Evolutionary conservation across 768 basidiomycete species (phyloP).

Genomic region (Clitopilus hobsonii): DNA sequence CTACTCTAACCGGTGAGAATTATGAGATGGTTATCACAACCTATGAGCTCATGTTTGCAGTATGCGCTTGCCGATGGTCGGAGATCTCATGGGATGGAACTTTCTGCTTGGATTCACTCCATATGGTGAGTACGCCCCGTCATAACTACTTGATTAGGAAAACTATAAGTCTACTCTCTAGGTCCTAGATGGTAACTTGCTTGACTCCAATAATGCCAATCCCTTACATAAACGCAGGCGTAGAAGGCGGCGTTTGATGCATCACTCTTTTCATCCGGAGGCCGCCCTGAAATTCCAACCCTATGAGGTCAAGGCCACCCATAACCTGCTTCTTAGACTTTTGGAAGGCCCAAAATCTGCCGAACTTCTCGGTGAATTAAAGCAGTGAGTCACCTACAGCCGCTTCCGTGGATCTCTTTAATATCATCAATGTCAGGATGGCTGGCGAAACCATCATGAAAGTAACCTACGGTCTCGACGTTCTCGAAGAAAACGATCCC

Average conservation of each 20-base stretch:
- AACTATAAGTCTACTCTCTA: neutral
- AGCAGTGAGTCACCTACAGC: slow-evolving; percentile 11
- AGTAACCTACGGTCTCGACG: slow-evolving; percentile 18
- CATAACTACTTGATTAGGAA: too few species aligned
- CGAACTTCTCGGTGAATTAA: slow-evolving; percentile 10
- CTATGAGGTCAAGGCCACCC: slow-evolving; percentile 10
- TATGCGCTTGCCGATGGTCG: slow-evolving; percentile 7
- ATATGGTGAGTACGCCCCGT: too few species aligned
- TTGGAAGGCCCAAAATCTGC: slow-evolving; percentile 5
- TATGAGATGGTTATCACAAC: neutral
- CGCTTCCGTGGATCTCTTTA: neutral
- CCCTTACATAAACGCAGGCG: slow-evolving; percentile 9
- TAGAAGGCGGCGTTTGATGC: slow-evolving; percentile 10
- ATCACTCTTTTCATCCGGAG: slow-evolving; percentile 13
- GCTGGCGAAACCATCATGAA: slow-evolving; percentile 16
- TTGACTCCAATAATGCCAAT: neutral
- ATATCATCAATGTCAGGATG: slow-evolving; percentile 9
- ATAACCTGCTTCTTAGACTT: slow-evolving; percentile 13
- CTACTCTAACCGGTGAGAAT: slow-evolving; percentile 16
- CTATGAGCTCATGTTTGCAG: neutral
- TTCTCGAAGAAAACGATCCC: slow-evolving; percentile 15
- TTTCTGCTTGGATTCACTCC: too few species aligned
- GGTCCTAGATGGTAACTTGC: slow-evolving; percentile 8
- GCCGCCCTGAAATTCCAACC: slow-evolving; percentile 12
- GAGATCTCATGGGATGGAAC: too few species aligned